Percentiles rank a stretch among this genome's conserved stretches.
These are phyloP conservation scores for Conticribra weissflogii DNA, from an alignment of 108 stramenopile species.

Conservation along the genomic window DNA sequence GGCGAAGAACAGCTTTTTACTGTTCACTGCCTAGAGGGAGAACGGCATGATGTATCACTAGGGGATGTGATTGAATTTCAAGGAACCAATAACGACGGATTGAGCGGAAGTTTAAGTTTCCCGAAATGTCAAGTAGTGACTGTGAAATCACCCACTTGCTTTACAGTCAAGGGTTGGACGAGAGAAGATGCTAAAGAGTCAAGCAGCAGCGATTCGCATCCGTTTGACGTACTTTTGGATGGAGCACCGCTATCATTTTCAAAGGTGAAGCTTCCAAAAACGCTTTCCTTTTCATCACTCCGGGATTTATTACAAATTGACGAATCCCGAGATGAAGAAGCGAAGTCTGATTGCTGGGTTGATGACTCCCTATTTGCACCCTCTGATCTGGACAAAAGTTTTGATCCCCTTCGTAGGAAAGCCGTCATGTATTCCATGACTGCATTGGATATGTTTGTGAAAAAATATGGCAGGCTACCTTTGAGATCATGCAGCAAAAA, in stretches of 20 bases:
- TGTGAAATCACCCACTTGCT: constrained; percentile 70
- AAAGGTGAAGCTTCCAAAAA: constrained; percentile 66
- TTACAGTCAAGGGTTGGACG: constrained; percentile 42
- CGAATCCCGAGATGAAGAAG: constrained; percentile 11
- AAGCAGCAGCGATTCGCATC: constrained; percentile 8
- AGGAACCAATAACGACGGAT: constrained; percentile 26
- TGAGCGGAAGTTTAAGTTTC: constrained; percentile 6
- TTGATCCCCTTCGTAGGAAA: constrained; percentile 62
- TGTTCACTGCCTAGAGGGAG: constrained; percentile 67
- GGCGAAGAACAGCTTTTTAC: not conserved
- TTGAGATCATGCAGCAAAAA: constrained; percentile 22
- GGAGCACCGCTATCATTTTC: constrained; percentile 53
- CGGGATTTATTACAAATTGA: constrained; percentile 46
- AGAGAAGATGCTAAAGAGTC: constrained; percentile 8
- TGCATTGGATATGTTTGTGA: constrained; percentile 63
- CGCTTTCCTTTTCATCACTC: constrained; percentile 61
- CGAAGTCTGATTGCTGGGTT: constrained; percentile 19
- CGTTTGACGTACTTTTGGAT: constrained; percentile 23
- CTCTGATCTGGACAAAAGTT: constrained; percentile 89
- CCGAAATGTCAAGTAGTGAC: constrained; percentile 55
- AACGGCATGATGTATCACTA: constrained; percentile 84
- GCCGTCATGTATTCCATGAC: constrained; percentile 69
- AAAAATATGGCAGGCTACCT: constrained; percentile 53
- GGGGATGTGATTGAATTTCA: constrained; percentile 77
- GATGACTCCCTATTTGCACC: constrained; percentile 65